Conservation (phyloP, 345 rosid species). For the Hevea brasiliensis region DNA sequence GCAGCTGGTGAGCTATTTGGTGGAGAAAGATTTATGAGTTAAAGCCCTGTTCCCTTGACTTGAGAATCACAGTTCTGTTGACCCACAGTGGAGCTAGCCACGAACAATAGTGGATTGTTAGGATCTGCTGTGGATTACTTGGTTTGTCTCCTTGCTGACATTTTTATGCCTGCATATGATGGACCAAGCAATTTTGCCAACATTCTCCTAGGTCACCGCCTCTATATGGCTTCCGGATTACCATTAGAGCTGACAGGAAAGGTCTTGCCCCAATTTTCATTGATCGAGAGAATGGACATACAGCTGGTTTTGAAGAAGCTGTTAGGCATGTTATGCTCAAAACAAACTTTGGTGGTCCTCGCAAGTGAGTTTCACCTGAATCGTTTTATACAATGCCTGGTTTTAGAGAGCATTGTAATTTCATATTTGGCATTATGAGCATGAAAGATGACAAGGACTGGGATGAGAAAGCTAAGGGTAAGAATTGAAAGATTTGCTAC, state of each 20-base stretch:
- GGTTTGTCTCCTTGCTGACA: conserved; percentile 95
- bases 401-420: neutral
- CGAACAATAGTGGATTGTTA: conserved; percentile 63
- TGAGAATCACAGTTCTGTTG: conserved; percentile 91
- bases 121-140: conserved; percentile 99
- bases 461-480: neutral
- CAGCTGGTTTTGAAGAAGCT: conserved; percentile 74
- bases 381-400: conserved; percentile 65
- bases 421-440: neutral
- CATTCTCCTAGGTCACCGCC: conserved; percentile 96
- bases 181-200: conserved; percentile 99
- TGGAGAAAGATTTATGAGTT: conserved; percentile 82
- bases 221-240: conserved; percentile 96
- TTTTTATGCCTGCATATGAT: conserved; percentile 95
- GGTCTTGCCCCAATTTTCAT: conserved; percentile 80
- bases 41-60: conserved; percentile 73
- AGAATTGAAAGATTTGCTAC: neutral
- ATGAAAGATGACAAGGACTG: neutral
- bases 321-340: conserved; percentile 75
- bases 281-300: conserved; percentile 65
- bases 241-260: conserved; percentile 90
- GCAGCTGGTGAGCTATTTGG: conserved; percentile 98
- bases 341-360: conserved; percentile 96
- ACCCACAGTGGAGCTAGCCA: conserved; percentile 66
- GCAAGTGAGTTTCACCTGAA: conserved; percentile 78